A percentile compares a stretch with the other conserved stretches of the same genome.
Conservation (phyloP, 129 eudicot species). For the Chrysanthemum lavandulifolium region DNA sequence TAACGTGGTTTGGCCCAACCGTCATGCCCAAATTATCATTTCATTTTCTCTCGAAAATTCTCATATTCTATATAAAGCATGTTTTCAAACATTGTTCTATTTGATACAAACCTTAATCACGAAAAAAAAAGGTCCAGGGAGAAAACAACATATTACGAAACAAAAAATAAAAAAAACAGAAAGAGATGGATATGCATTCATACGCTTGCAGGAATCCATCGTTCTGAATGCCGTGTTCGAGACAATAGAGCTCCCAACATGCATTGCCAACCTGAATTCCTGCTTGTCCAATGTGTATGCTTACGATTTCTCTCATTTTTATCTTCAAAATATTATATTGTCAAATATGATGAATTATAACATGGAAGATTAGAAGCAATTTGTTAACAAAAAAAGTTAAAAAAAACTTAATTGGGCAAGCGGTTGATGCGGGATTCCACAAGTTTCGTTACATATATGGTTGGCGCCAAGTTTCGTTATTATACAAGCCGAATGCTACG, state of each 20-base stretch:
- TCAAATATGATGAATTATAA: slow-evolving; percentile 4
- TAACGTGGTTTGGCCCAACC: no score
- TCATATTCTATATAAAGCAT: not conserved
- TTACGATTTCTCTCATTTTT: slow-evolving; percentile 57
- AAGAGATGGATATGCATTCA: not conserved
- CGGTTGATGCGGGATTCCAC: slow-evolving; percentile 28
- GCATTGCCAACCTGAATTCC: slow-evolving; percentile 77
- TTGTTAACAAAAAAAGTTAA: not conserved
- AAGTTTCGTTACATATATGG: slow-evolving; percentile 14
- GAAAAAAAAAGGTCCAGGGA: no score
- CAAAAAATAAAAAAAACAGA: not conserved
- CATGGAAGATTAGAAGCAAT: not conserved
- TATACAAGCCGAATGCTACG: no score
- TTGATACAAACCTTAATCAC: slow-evolving; percentile 1
- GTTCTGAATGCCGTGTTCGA: slow-evolving; percentile 69
- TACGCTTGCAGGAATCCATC: slow-evolving; percentile 59
- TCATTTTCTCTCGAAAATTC: no score
- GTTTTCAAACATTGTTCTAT: not conserved
- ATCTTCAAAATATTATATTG: not conserved
- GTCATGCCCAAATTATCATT: no score
- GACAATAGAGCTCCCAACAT: slow-evolving; percentile 75
- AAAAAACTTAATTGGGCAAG: slow-evolving; percentile 1
- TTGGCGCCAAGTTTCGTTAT: slow-evolving; percentile 22
- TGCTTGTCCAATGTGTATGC: slow-evolving; percentile 67
- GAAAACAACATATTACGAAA: not conserved